Evolutionary conservation across 768 basidiomycete species (phyloP), one percentile per base, ranked within the genome.

Genomic region (Russula brevipes): DNA sequence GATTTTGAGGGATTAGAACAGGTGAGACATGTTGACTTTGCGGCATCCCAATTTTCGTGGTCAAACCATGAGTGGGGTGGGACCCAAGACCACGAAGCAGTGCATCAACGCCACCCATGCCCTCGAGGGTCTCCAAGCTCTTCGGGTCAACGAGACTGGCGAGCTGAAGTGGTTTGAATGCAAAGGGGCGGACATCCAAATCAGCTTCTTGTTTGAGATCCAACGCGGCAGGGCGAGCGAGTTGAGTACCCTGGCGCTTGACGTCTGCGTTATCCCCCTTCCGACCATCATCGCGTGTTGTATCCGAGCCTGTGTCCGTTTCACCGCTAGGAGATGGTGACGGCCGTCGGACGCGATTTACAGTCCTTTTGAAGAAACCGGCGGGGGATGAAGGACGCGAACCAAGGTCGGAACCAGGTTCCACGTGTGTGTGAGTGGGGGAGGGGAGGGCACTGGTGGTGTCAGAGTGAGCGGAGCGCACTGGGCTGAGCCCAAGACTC

Each of bases 61-160:
- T 60, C 5, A 81, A 73, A 14, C 89, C 88, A 31, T 66, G 75
- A 3, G 79, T 76, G 3, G 73, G 69, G 65, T 89, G 75, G 0
- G 91, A 87, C 12, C 91, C 91, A 8, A 98, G 82, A 5, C 91
- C 88, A 1, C 76, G 74, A 12, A 96, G 74, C 12, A 98, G 71
- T 8, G 81, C 84, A 0, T 78, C 68, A 8, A 81, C 76, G 46
- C 97, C 97, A 19, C 94, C 94, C 41, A 96, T 78, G 11, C 73
- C 74, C 17, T 77, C 77, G 38, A 99, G 81, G 14, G 79, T 72
- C 2, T 86, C 81, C 11, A 94, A 66, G 65, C 79, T 87, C 76
- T 97, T 98, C 9, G 94, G 94, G 72, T 98, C 95, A 42, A 98
- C 85, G 57, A 97, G 82, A 63, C 85, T 83, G 1, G 95, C 95